These are phyloP conservation scores for Talaromyces proteolyticus DNA, from an alignment of 495 filamentous ascomycete species.

Conservation along the genomic window DNA sequence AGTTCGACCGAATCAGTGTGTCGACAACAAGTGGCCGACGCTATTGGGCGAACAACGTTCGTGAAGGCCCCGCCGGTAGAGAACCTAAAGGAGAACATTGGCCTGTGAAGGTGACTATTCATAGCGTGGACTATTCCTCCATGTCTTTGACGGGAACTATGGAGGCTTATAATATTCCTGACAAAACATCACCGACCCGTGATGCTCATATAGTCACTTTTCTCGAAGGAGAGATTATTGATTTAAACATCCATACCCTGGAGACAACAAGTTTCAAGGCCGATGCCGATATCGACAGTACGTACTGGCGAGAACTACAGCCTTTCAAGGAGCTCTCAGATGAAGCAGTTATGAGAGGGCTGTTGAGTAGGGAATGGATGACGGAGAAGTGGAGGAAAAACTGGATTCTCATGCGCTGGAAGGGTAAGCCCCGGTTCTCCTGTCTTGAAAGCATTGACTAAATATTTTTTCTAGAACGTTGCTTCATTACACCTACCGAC, in stretches of 20 bases:
- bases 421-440: too few species aligned
- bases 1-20: constrained; percentile 25
- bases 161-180: constrained; percentile 73
- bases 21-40: constrained; percentile 26
- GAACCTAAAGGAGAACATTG: constrained; percentile 51
- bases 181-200: constrained; percentile 44
- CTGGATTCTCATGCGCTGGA: constrained; percentile 77
- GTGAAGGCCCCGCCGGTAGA: neutral
- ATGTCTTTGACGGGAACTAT: constrained; percentile 71
- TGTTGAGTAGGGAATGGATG: constrained; percentile 54
- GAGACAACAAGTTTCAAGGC: constrained; percentile 64
- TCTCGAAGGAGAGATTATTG: constrained; percentile 72
- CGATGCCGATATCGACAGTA: constrained; percentile 54
- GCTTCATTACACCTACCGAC: constrained; percentile 61
- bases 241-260: constrained; percentile 62
- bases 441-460: too few species aligned
- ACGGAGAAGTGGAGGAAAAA: constrained; percentile 45
- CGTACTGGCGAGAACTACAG: constrained; percentile 65
- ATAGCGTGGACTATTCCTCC: constrained; percentile 55
- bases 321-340: constrained; percentile 57
- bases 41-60: constrained; percentile 26
- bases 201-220: constrained; percentile 65
- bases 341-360: constrained; percentile 50
- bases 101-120: constrained; percentile 69
- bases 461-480: constrained; percentile 56